Percentiles rank a stretch among this genome's conserved stretches.
Evolutionary conservation across 176 grass and related monocot species (phyloP).

Genomic region (Saccharum officinarum): DNA sequence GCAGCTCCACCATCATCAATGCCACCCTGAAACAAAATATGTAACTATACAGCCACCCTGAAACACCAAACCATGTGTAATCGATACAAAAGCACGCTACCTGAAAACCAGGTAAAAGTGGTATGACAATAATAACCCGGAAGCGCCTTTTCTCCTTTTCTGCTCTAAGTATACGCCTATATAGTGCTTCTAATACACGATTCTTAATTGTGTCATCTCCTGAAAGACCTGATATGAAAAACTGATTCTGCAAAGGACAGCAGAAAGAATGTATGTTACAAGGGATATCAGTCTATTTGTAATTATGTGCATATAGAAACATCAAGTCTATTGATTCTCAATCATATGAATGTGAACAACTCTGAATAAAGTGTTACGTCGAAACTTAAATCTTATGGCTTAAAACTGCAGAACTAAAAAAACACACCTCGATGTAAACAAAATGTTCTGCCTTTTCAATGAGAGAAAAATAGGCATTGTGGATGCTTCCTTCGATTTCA

Average conservation of each 20-base stretch:
- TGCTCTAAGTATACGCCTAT: constrained; percentile 74
- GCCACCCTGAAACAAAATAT: constrained; percentile 53
- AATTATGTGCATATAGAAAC: not conserved
- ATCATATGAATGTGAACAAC: not conserved
- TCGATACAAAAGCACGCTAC: constrained; percentile 27
- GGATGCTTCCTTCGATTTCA: constrained; percentile 89
- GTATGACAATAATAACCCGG: constrained; percentile 79
- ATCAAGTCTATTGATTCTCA: not conserved
- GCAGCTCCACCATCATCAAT: constrained; percentile 80
- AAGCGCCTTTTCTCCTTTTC: constrained; percentile 68
- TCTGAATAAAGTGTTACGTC: not conserved
- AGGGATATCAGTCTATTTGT: not conserved
- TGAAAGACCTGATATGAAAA: constrained; percentile 89
- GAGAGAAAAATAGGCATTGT: constrained; percentile 73
- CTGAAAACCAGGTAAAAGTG: constrained; percentile 89
- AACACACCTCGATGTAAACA: constrained; percentile 65
- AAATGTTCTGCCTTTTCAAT: constrained; percentile 85
- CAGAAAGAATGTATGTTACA: not conserved
- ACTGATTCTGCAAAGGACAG: constrained; percentile 72
- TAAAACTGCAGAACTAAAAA: not conserved
- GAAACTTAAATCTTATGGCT: not conserved
- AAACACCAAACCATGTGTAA: not conserved
- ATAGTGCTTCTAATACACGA: constrained; percentile 79
- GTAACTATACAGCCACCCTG: constrained; percentile 12
- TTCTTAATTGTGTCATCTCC: constrained; percentile 83